Conservation (phyloP, 345 rosid genomes). For the Murraya koenigii region DNA sequence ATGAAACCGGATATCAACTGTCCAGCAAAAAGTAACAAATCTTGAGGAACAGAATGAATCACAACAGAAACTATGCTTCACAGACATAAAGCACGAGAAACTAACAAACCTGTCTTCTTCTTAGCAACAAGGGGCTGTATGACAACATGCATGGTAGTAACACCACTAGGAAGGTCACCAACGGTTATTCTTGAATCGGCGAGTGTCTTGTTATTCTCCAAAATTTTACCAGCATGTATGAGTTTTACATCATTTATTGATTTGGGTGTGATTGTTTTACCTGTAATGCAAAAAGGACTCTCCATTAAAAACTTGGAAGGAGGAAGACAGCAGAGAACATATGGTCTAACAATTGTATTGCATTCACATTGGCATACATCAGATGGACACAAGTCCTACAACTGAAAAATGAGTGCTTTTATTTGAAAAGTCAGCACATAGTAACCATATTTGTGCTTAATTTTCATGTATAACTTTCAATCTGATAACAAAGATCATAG, state of each 20-base stretch:
- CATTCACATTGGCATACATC: not conserved
- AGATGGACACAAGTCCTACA: not conserved
- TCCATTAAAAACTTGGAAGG: conserved; percentile 5
- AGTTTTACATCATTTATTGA: conserved; percentile 36
- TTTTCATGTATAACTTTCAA: not conserved
- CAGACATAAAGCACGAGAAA: conserved; percentile 1
- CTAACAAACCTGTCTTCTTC: conserved; percentile 31
- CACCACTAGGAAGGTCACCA: conserved; percentile 31
- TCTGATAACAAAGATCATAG: not conserved
- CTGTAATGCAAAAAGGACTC: conserved; percentile 21
- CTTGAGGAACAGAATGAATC: not conserved
- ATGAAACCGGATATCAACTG: not conserved
- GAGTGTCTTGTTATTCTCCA: conserved; percentile 39
- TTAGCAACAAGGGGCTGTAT: conserved; percentile 34
- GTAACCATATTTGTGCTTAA: not conserved
- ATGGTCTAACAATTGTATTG: not conserved
- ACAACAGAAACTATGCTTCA: not conserved
- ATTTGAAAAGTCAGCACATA: not conserved
- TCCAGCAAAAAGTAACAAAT: not conserved
- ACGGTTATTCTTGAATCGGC: conserved; percentile 33
- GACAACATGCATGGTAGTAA: conserved; percentile 40
- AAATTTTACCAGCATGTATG: conserved; percentile 41
- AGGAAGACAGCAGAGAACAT: not conserved
- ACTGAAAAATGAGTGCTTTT: not conserved
- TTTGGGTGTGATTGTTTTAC: conserved; percentile 29